Conservation (phyloP, 169 alveolate genomes). For the Nephromyces sp. region DNA sequence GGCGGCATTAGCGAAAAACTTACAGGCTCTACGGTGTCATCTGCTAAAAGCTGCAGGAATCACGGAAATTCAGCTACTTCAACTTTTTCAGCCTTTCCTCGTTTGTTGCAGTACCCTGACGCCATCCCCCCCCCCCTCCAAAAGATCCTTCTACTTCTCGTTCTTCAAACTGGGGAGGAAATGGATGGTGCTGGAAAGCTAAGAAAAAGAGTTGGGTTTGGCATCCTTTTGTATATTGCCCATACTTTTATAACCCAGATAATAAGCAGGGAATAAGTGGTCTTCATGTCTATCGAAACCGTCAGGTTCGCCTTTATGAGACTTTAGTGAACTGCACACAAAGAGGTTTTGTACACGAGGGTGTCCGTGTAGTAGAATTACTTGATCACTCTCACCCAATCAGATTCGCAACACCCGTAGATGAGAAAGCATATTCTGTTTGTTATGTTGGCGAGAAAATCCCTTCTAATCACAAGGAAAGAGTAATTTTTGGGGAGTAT, state of each 20-base stretch:
- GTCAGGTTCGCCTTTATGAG: not conserved
- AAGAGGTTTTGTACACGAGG: not conserved
- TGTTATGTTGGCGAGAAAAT: slow-evolving; percentile 11
- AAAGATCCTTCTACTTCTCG: too few relatives aligned
- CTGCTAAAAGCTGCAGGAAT: too few relatives aligned
- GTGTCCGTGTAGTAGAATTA: slow-evolving; percentile 9
- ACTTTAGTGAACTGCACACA: not conserved
- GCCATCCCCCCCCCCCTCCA: too few relatives aligned
- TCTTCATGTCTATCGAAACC: not conserved
- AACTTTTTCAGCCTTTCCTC: too few relatives aligned
- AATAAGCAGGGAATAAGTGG: too few relatives aligned
- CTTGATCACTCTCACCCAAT: slow-evolving; percentile 43
- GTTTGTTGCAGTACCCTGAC: too few relatives aligned
- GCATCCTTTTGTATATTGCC: not conserved
- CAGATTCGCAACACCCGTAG: slow-evolving; percentile 39
- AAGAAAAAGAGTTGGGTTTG: not conserved
- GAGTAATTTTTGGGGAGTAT: not conserved
- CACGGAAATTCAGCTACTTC: too few relatives aligned
- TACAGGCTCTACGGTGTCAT: too few relatives aligned
- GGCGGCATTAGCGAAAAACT: too few relatives aligned
- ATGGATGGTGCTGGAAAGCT: not conserved
- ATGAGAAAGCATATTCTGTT: slow-evolving; percentile 2
- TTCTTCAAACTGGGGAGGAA: not conserved
- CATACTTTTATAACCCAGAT: not conserved
- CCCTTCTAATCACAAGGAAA: slow-evolving; percentile 1